phyloP scores from a whole-genome alignment of 768 basidiomycete species.

The Boletellus ananas region DNA sequence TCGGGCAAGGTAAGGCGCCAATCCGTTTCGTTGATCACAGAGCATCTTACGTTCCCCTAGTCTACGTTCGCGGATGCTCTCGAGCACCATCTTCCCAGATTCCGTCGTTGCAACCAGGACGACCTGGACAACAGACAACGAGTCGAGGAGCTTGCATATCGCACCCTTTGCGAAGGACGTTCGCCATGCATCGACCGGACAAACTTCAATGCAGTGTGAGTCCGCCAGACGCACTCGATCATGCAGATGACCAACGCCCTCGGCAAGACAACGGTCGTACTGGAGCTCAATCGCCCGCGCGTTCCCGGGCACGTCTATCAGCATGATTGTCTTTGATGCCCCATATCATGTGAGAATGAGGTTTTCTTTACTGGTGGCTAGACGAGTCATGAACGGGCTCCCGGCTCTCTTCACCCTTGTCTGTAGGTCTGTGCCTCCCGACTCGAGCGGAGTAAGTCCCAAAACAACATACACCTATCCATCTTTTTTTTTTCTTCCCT shows the following conservation, averaged over 20 bases:
- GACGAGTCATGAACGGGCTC: constrained; percentile 4
- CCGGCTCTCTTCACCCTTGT: constrained; percentile 18
- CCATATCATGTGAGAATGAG: constrained; percentile 60
- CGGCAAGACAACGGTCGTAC: constrained; percentile 58
- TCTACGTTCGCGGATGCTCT: constrained; percentile 74
- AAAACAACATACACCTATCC: neutral
- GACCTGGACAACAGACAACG: constrained; percentile 63
- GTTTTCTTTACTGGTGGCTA: neutral
- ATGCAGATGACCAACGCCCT: neutral
- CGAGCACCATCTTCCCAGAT: constrained; percentile 53
- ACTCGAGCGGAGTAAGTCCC: constrained; percentile 52
- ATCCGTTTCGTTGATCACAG: constrained; percentile 7
- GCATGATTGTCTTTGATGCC: constrained; percentile 76
- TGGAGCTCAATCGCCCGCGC: constrained; percentile 73
- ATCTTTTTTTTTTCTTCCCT: neutral
- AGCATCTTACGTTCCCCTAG: constrained; percentile 10
- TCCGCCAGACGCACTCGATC: constrained; percentile 5
- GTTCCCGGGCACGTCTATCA: constrained; percentile 59
- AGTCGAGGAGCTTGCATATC: constrained; percentile 60
- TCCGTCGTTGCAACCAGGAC: constrained; percentile 76
- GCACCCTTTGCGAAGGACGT: constrained; percentile 49
- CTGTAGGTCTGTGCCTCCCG: constrained; percentile 59
- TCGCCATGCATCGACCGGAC: constrained; percentile 81
- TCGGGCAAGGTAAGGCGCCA: constrained; percentile 58
- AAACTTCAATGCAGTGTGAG: constrained; percentile 67